These are phyloP conservation scores for Kodamaea restingae DNA, from an alignment of 805 yeast genomes.

Conservation along the genomic window DNA sequence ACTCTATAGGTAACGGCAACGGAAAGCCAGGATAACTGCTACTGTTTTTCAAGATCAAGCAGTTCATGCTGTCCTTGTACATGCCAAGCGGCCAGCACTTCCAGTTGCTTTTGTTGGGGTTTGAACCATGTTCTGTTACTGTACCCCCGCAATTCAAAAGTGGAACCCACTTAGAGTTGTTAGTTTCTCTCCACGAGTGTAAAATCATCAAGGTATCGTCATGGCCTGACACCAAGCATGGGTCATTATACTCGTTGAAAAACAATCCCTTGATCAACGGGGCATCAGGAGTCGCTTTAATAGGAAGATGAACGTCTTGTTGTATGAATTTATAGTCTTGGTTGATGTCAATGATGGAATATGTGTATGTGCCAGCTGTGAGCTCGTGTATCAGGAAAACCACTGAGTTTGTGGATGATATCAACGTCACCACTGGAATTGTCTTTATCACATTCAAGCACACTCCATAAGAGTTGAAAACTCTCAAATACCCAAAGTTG, in stretches of 20 bases:
- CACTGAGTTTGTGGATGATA: conserved; percentile 56
- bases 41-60: conserved; percentile 67
- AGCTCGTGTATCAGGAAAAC: conserved; percentile 48
- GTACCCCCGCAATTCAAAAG: conserved; percentile 54
- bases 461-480: conserved; percentile 69
- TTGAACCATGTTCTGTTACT: conserved; percentile 45
- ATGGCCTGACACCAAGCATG: conserved; percentile 71
- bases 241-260: conserved; percentile 86
- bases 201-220: conserved; percentile 70
- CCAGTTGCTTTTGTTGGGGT: conserved; percentile 47
- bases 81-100: conserved; percentile 87
- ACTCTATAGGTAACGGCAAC: conserved; percentile 75
- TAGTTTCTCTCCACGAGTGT: conserved; percentile 70
- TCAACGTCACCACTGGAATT: conserved; percentile 67
- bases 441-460: conserved; percentile 66
- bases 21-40: conserved; percentile 75
- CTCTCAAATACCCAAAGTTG: conserved; percentile 67
- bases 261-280: conserved; percentile 64
- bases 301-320: conserved; percentile 37
- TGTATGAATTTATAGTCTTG: conserved; percentile 38
- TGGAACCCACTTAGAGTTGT: conserved; percentile 86
- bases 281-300: conserved; percentile 17
- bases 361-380: conserved; percentile 35
- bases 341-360: conserved; percentile 45
- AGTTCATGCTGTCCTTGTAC: conserved; percentile 62